Percentiles rank a stretch among this genome's conserved stretches.
Conservation (phyloP, 208 protist genomes). For the Leishmania lainsoni region DNA sequence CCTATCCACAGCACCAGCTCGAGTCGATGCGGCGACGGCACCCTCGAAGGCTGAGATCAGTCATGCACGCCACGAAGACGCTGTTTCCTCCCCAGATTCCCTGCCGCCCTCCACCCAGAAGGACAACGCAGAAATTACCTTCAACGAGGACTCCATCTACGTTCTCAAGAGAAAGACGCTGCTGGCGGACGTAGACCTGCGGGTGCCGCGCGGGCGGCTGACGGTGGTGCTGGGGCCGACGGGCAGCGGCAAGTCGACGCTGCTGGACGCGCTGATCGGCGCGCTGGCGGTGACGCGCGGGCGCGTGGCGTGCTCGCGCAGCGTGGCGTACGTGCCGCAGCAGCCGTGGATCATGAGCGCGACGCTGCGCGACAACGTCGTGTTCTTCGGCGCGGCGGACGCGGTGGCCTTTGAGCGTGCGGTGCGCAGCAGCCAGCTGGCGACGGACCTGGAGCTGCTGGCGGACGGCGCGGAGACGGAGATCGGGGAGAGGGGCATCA, state of each 20-base stretch:
- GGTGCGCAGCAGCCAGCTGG: slow-evolving; percentile 73
- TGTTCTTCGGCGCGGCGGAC: slow-evolving; percentile 80
- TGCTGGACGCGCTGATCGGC: slow-evolving; percentile 55
- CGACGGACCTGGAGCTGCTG: slow-evolving; percentile 77
- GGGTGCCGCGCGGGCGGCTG: slow-evolving; percentile 32
- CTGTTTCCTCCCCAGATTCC: neutral
- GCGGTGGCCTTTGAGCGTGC: slow-evolving; percentile 44
- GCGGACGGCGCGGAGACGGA: slow-evolving; percentile 85
- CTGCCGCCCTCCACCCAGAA: neutral
- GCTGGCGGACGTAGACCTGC: slow-evolving; percentile 31
- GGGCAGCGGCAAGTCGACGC: slow-evolving; percentile 56
- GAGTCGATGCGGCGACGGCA: neutral
- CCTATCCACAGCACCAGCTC: neutral
- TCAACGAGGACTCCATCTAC: slow-evolving; percentile 22
- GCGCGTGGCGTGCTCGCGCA: slow-evolving; percentile 19
- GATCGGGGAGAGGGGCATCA: slow-evolving; percentile 84
- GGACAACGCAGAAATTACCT: neutral
- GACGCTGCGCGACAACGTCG: slow-evolving; percentile 91
- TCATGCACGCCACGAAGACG: neutral
- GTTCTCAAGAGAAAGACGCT: slow-evolving; percentile 2
- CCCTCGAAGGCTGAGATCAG: neutral
- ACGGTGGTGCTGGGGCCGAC: slow-evolving; percentile 57
- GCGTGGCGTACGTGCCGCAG: slow-evolving; percentile 90
- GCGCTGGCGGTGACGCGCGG: slow-evolving; percentile 44
- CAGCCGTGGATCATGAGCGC: slow-evolving; percentile 91